Evolutionary conservation across 2,329 filamentous ascomycete species (phyloP).

Genomic region (Colletotrichum siamense): DNA sequence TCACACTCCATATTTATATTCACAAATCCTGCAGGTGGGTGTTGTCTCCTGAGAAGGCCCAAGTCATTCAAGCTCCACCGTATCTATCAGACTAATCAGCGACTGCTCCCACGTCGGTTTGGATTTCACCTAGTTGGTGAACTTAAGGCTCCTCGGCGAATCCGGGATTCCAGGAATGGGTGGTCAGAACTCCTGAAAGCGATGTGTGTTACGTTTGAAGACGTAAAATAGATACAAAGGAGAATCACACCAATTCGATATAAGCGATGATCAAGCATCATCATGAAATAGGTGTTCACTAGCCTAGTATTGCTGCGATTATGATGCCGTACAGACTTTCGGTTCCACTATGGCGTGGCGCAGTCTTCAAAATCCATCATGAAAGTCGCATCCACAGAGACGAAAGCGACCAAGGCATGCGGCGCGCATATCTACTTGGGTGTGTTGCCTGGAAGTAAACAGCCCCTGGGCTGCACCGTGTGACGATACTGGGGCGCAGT

Average conservation of each 20-base stretch:
- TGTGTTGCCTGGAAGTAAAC: background rate
- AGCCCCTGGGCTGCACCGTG: background rate
- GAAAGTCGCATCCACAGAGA: background rate
- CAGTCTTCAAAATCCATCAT: background rate
- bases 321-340: background rate
- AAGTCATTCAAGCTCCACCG: background rate
- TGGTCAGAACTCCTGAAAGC: background rate
- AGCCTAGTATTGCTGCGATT: background rate
- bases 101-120: background rate
- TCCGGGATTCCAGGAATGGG: background rate
- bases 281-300: background rate
- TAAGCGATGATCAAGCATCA: background rate
- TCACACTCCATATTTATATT: background rate
- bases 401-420: background rate
- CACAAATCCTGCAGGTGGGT: background rate
- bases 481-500: background rate
- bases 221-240: background rate
- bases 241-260: background rate
- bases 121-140: background rate
- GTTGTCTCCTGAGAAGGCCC: background rate
- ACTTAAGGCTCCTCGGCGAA: background rate
- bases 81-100: background rate
- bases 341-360: background rate
- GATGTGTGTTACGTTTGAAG: background rate
- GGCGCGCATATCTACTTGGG: background rate